A percentile compares a stretch with the other conserved stretches of the same genome.
phyloP scores from a whole-genome alignment of 2,329 filamentous ascomycete genomes.

The Polytolypa hystricis region DNA sequence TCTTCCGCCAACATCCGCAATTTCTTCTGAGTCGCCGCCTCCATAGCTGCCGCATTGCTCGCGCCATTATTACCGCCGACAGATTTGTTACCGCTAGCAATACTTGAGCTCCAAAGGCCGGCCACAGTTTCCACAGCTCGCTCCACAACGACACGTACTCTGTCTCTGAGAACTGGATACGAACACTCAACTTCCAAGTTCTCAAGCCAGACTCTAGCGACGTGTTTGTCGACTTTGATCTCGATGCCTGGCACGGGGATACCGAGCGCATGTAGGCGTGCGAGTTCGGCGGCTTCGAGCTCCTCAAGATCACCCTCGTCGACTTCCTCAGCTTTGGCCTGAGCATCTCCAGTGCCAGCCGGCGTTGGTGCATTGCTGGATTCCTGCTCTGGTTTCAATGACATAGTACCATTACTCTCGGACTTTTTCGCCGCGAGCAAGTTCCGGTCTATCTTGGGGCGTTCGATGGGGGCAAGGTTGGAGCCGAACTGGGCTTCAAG shows the following conservation, averaged over 20 bases:
- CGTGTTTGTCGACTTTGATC: slow-evolving; percentile 77
- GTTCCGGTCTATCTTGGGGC: slow-evolving; percentile 39
- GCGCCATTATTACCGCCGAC: not conserved
- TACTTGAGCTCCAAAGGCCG: slow-evolving; percentile 43
- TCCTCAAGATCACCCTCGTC: slow-evolving; percentile 39
- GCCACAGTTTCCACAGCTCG: slow-evolving; percentile 78
- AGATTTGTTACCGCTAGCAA: not conserved
- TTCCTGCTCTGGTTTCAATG: slow-evolving; percentile 9
- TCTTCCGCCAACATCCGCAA: no score
- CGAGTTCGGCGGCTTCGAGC: slow-evolving; percentile 56
- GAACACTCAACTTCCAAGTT: slow-evolving; percentile 78
- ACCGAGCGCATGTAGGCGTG: slow-evolving; percentile 67
- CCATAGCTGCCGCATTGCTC: no score
- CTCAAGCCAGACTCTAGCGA: slow-evolving; percentile 86
- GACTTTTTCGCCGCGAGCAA: slow-evolving; percentile 8
- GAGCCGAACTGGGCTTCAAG: slow-evolving; percentile 95
- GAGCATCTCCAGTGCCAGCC: no score
- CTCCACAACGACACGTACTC: slow-evolving; percentile 82
- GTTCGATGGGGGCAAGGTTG: slow-evolving; percentile 65
- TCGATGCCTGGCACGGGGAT: slow-evolving; percentile 84
- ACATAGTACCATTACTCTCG: slow-evolving; percentile 22
- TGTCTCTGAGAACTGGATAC: slow-evolving; percentile 66
- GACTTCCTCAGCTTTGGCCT: slow-evolving; percentile 21
- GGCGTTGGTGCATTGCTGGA: slow-evolving; percentile 6
- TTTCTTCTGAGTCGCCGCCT: no score